A percentile compares a stretch with the other conserved stretches of the same genome.
Conservation (phyloP, 805 yeast genomes). For the Barnettozyma botsteinii region DNA sequence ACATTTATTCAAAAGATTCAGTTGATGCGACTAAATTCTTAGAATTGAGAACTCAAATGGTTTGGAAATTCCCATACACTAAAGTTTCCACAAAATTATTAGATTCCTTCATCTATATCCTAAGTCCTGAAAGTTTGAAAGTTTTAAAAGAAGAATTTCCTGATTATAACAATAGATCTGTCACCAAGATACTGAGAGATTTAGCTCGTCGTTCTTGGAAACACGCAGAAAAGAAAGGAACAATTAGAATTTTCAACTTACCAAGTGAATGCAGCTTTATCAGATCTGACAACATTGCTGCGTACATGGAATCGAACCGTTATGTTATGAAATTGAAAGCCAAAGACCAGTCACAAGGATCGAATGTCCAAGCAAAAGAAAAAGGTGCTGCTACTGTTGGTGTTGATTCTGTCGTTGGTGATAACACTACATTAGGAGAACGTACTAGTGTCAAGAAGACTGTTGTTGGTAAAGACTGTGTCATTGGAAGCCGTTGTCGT, state of each 20-base stretch:
- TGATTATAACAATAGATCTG: slow-evolving; percentile 34
- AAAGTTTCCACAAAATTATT: slow-evolving; percentile 71
- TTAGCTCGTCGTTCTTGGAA: slow-evolving; percentile 90
- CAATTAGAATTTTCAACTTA: slow-evolving; percentile 62
- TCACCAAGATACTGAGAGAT: slow-evolving; percentile 72
- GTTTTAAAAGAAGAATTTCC: slow-evolving; percentile 38
- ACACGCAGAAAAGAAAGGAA: slow-evolving; percentile 53
- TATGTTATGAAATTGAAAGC: slow-evolving; percentile 65
- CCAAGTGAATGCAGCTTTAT: slow-evolving; percentile 68
- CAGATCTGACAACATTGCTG: slow-evolving; percentile 71
- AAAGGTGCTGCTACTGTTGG: slow-evolving; percentile 73
- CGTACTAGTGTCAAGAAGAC: slow-evolving; percentile 82
- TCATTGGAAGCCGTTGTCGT: slow-evolving; percentile 80
- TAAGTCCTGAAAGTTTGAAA: slow-evolving; percentile 46
- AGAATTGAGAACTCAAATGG: slow-evolving; percentile 75
- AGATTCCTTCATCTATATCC: slow-evolving; percentile 67
- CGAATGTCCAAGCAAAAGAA: slow-evolving; percentile 32
- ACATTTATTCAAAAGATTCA: slow-evolving; percentile 61
- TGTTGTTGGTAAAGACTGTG: slow-evolving; percentile 69
- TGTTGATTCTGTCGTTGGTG: slow-evolving; percentile 77
- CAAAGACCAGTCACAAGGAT: slow-evolving; percentile 22
- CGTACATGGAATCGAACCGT: slow-evolving; percentile 88
- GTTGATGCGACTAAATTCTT: slow-evolving; percentile 69
- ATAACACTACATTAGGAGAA: slow-evolving; percentile 64
- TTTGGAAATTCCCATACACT: slow-evolving; percentile 82